These are phyloP conservation scores for Luzula sylvatica DNA, from an alignment of 176 grass and related monocot species.

Conservation along the genomic window DNA sequence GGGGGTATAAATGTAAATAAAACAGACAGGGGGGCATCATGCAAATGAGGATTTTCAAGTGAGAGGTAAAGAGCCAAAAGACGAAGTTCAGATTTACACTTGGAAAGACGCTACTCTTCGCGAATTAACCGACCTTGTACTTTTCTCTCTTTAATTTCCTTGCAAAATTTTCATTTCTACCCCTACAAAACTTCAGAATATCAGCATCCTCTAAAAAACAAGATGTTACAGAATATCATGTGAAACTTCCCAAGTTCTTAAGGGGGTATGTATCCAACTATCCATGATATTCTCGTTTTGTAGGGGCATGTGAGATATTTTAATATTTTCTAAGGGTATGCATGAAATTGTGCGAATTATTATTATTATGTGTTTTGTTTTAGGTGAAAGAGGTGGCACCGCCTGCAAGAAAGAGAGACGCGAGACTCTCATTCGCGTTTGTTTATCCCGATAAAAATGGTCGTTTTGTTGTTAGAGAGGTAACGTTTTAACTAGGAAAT, in stretches of 20 bases:
- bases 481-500: slow-evolving; percentile 28
- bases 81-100: slow-evolving; percentile 97
- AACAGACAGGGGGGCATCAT: slow-evolving; percentile 67
- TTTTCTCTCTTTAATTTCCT: not conserved
- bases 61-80: slow-evolving; percentile 96
- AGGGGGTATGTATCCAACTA: not conserved
- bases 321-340: not conserved
- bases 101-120: slow-evolving; percentile 93
- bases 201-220: too few species aligned
- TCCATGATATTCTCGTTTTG: not conserved
- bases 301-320: too few species aligned
- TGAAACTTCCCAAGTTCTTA: too few species aligned
- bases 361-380: slow-evolving; percentile 18
- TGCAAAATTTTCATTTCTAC: too few species aligned
- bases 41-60: slow-evolving; percentile 76
- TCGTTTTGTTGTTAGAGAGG: slow-evolving; percentile 71
- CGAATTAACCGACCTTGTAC: slow-evolving; percentile 92
- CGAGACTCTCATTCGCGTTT: slow-evolving; percentile 86
- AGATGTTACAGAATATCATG: too few species aligned
- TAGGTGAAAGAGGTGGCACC: slow-evolving; percentile 97
- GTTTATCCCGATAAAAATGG: slow-evolving; percentile 92
- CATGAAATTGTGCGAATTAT: slow-evolving; percentile 17
- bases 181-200: too few species aligned
- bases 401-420: slow-evolving; percentile 80
- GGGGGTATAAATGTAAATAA: not conserved